Evolutionary conservation across 2,329 filamentous ascomycete genomes (phyloP), one percentile per base, ranked within the genome.

Genomic region (Venturia carpophila): DNA sequence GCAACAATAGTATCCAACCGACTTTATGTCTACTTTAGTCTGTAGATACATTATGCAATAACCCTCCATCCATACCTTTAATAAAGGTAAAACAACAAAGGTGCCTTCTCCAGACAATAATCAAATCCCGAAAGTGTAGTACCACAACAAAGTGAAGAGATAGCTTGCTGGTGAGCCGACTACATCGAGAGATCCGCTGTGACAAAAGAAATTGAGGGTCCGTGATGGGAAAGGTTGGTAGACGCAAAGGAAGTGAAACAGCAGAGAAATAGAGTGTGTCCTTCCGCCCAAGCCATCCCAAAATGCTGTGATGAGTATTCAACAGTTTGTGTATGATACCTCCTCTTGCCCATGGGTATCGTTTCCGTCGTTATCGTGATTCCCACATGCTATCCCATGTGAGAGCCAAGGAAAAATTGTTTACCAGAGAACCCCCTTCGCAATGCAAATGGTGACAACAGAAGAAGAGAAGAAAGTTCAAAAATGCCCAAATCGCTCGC

Each of bases 21-120:
- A 37, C 52, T 58, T 34, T 58, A 19, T 58, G 30, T 58, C 30
- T 56, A n/a, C 21, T n/a, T 49, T 5, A 27, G 52, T 58, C 30
- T 58, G 52, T 58, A 58, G 52, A 58, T 39, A 58, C 52, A 58
- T 58, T 58, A 58, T 39, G 52, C 52, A 58, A 58, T 58, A 27
- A 15, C 47, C 47, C 10, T 21, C 10, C 45, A 49, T 49, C n/a
- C 45, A 49, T 10, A 10, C 19, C n/a, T 24, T n/a, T 39, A 49
- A 24, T 9, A 49, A 49, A 49, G n/a, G n/a, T 49, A n/a, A 10
- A 27, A 11, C 30, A 34, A 52, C 47, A 52, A 52, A 52, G 21
- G 47, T 52, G 13, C 47, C 47, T 27, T 52, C 21, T 24, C 21
- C 47, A 27, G 21, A 27, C 24, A 52, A 52, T 21, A 52, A 52